Evolutionary conservation across 2,329 filamentous ascomycete species (phyloP), one percentile per base, ranked within the genome.

Genomic region (Colletotrichum noveboracense): DNA sequence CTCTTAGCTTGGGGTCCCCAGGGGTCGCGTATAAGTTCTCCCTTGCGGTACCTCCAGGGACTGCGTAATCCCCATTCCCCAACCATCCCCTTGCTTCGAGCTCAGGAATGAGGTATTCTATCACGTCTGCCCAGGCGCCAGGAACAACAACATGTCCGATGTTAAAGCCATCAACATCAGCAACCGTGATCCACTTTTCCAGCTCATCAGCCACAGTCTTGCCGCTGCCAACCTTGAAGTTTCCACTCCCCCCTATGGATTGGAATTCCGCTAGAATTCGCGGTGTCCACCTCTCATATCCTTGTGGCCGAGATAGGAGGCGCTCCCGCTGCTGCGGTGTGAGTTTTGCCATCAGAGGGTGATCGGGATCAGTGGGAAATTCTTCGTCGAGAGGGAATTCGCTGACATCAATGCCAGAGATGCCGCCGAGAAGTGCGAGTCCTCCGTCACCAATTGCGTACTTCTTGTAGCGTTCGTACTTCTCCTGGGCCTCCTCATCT

Each of bases 331-430:
- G 62, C n/a, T 34, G 68, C 18, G 56, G 64, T 30, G 66, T 69
- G 3, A 78, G 55, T 16, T 60, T 67, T 12, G 75, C 52, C 52
- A 73, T 36, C 9, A 77, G 34, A 7, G 71, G 61, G 32, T 77
- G 75, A 32, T 65, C 32, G 26, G 69, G 56, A 18, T 66, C 62
- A n/a, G 48, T 61, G 5, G 21, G 30, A 30, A 80, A 79, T 30
- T 70, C 72, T 36, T 81, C 78, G 69, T 81, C 80, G 9, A 78
- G 75, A 32, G 66, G 76, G 43, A 77, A 80, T n/a, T 55, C 26
- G 30, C 67, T 58, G 8, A 82, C 69, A 68, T 82, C 80, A 28
- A 81, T 77, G 61, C 80, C 80, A 6, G 79, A 80, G 67, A 77
- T 79, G 52, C 79, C 79, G 16, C 75, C 76, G 74, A 80, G 80